Conservation (phyloP, 202 grass and related monocot genomes). For the Eragrostis tef region DNA sequence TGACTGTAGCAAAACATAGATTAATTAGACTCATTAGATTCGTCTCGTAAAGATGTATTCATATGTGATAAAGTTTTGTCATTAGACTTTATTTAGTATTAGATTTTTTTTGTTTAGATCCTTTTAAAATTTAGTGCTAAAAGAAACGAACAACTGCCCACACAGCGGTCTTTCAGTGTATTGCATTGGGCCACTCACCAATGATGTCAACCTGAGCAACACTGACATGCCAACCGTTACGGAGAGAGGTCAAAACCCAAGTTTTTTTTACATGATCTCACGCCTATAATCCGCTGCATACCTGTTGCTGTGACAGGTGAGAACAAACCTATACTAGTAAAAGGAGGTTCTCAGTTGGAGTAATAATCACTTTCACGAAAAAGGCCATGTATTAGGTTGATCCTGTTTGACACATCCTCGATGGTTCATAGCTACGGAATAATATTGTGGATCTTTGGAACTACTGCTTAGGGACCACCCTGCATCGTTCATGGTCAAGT, state of each 20-base stretch:
- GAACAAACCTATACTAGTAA: not conserved
- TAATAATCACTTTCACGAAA: not conserved
- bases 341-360: not conserved
- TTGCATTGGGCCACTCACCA: not conserved
- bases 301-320: not conserved
- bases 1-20: too few relatives aligned
- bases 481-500: not conserved
- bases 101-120: too few relatives aligned
- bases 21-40: too few relatives aligned
- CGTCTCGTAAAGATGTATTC: too few relatives aligned
- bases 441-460: not conserved
- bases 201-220: not conserved
- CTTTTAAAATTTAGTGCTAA: too few relatives aligned
- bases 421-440: not conserved
- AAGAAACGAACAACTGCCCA: too few relatives aligned
- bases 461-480: not conserved
- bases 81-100: too few relatives aligned
- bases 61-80: too few relatives aligned
- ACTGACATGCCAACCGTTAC: constrained; percentile 8
- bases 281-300: not conserved
- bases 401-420: not conserved
- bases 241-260: not conserved
- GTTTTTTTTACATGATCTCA: not conserved
- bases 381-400: not conserved
- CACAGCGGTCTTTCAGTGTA: not conserved